Percentiles rank a stretch among this genome's conserved stretches.
phyloP scores from a whole-genome alignment of 1,284 basidiomycete genomes.

The Rhodotorula sp. region DNA sequence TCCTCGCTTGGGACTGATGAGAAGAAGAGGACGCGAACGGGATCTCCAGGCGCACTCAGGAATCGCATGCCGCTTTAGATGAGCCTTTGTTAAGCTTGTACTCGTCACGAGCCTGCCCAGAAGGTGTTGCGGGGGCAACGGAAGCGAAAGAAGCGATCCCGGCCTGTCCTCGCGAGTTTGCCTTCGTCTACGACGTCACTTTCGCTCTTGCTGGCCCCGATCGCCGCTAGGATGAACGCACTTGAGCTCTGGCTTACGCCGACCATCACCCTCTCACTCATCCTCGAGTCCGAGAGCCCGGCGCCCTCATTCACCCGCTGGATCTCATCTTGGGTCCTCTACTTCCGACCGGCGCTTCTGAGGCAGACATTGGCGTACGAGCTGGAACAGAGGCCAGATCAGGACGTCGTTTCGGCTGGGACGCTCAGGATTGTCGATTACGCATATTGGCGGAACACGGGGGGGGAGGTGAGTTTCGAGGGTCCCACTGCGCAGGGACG shows the following conservation, averaged over 20 bases:
- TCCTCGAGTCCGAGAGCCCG: slow-evolving; percentile 32
- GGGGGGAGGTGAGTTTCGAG: slow-evolving; percentile 1
- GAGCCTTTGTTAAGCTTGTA: too few species aligned
- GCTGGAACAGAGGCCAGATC: slow-evolving; percentile 3
- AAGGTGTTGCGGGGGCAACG: too few species aligned
- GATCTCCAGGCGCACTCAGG: too few species aligned
- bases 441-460: slow-evolving; percentile 5
- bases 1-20: too few species aligned
- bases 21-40: too few species aligned
- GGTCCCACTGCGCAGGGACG: too few species aligned
- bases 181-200: too few species aligned
- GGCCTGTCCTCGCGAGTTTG: too few species aligned
- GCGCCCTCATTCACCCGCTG: slow-evolving; percentile 13
- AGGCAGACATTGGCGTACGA: slow-evolving; percentile 26
- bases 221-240: slow-evolving; percentile 1
- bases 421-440: slow-evolving; percentile 36
- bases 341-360: slow-evolving; percentile 25
- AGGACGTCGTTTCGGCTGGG: slow-evolving; percentile 11
- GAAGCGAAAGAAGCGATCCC: too few species aligned
- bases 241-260: slow-evolving; percentile 33
- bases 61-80: too few species aligned
- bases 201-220: too few species aligned
- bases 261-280: slow-evolving; percentile 32
- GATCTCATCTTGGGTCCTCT: slow-evolving; percentile 13
- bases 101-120: too few species aligned